Conservation (phyloP, 306 rosid species). For the Psophocarpus tetragonolobus region DNA sequence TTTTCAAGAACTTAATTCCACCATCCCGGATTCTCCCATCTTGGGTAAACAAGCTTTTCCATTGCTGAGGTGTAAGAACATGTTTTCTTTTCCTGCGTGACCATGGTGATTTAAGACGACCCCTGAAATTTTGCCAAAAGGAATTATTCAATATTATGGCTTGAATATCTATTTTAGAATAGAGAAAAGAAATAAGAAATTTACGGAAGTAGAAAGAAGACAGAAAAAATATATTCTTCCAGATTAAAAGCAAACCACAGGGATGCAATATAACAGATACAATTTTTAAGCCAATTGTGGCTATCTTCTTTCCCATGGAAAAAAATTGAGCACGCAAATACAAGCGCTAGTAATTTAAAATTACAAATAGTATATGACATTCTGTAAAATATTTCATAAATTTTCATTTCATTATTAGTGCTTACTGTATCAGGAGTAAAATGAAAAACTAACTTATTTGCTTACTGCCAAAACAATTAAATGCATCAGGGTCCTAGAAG, state of each 20-base stretch:
- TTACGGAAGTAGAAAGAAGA: not conserved
- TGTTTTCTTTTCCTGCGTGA: slow-evolving; percentile 92
- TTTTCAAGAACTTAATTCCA: slow-evolving; percentile 86
- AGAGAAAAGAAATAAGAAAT: slow-evolving; percentile 16
- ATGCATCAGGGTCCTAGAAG: slow-evolving; percentile 7
- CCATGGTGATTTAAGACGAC: slow-evolving; percentile 98
- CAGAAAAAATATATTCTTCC: slow-evolving; percentile 13
- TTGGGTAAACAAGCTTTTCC: slow-evolving; percentile 74
- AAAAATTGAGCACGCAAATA: not conserved
- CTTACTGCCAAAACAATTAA: slow-evolving; percentile 14
- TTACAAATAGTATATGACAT: not conserved
- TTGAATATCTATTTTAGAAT: not conserved
- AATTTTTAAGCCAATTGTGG: not conserved
- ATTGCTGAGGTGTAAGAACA: slow-evolving; percentile 76
- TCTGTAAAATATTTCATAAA: not conserved
- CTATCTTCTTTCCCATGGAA: slow-evolving; percentile 3
- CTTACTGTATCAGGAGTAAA: slow-evolving; percentile 10
- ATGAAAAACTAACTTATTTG: slow-evolving; percentile 4
- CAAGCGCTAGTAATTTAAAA: not conserved
- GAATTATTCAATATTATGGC: not conserved
- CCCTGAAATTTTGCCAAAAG: slow-evolving; percentile 56
- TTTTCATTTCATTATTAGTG: slow-evolving; percentile 9
- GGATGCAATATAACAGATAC: not conserved
- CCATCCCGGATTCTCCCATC: slow-evolving; percentile 90
- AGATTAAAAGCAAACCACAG: slow-evolving; percentile 8